Evolutionary conservation across 495 filamentous ascomycete species (phyloP).

Genomic region (Pyrenula massariospora): DNA sequence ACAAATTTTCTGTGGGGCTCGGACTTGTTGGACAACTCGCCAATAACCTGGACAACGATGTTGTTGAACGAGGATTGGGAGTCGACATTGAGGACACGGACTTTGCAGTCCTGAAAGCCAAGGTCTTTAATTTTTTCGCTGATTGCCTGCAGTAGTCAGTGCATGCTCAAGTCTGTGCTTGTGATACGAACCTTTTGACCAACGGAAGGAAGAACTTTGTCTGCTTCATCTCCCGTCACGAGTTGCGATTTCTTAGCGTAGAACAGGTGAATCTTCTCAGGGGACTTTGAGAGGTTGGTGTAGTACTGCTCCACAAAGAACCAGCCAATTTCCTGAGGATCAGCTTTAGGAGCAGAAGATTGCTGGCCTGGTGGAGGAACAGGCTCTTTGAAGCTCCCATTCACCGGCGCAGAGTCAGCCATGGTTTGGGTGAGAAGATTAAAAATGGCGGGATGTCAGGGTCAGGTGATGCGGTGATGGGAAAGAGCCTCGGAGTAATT

Average conservation of each 20-base stretch:
- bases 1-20: constrained; percentile 86
- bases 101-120: constrained; percentile 95
- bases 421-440: neutral
- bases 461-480: too few species aligned
- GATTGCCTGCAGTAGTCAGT: constrained; percentile 51
- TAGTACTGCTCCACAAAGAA: constrained; percentile 99
- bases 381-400: neutral
- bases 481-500: too few species aligned
- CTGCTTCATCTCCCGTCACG: constrained; percentile 76
- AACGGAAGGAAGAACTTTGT: constrained; percentile 68
- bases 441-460: too few species aligned
- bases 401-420: neutral
- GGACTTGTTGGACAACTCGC: constrained; percentile 90
- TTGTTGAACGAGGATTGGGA: constrained; percentile 83
- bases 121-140: constrained; percentile 85
- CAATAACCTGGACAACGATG: constrained; percentile 95
- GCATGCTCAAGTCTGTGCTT: constrained; percentile 5
- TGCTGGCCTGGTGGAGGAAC: neutral
- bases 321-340: constrained; percentile 76
- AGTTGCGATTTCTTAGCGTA: constrained; percentile 76
- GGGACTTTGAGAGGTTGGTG: constrained; percentile 85
- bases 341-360: constrained; percentile 17
- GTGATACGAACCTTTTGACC: constrained; percentile 63
- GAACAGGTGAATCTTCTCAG: constrained; percentile 85
- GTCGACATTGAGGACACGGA: constrained; percentile 95